Evolutionary conservation across 129 eudicot genomes (phyloP).

Genomic region (Lonicera japonica): DNA sequence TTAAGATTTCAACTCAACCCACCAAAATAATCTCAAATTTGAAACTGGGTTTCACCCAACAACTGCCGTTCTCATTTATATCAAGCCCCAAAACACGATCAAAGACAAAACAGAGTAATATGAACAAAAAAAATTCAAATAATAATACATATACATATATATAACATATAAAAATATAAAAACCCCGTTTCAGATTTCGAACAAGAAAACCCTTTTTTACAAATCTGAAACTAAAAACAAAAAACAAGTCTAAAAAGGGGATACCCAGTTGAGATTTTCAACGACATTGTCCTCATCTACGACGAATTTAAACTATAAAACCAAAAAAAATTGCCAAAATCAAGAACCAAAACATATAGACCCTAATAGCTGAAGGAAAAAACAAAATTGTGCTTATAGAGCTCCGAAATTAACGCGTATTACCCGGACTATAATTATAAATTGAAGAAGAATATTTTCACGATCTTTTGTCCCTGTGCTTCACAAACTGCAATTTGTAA

Average conservation of each 20-base stretch:
- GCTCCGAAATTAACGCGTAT: slow-evolving; percentile 23
- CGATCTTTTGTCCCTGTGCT: background rate
- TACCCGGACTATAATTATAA: slow-evolving; percentile 16
- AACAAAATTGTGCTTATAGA: slow-evolving; percentile 7
- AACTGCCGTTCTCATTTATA: slow-evolving; percentile 3
- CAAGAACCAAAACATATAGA: slow-evolving; percentile 13
- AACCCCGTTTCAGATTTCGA: slow-evolving; percentile 24
- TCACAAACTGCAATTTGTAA: background rate
- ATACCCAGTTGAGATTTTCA: slow-evolving; percentile 37
- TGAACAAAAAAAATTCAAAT: slow-evolving; percentile 4
- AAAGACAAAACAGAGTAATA: slow-evolving; percentile 13
- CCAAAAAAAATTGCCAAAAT: slow-evolving; percentile 14
- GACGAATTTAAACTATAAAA: slow-evolving; percentile 20
- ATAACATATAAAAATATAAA: slow-evolving; percentile 7
- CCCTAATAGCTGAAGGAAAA: background rate
- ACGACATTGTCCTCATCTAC: slow-evolving; percentile 28
- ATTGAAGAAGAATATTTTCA: background rate
- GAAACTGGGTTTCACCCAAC: background rate
- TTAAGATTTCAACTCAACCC: slow-evolving; percentile 2
- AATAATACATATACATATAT: background rate
- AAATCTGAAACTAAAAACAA: slow-evolving; percentile 14
- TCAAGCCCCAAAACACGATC: slow-evolving; percentile 5
- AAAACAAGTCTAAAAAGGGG: slow-evolving; percentile 10
- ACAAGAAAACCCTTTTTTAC: background rate
- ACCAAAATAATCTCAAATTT: background rate